Base-by-base conservation (phyloP, 305 asterid genomes). In the Fraxinus paxiana region DNA sequence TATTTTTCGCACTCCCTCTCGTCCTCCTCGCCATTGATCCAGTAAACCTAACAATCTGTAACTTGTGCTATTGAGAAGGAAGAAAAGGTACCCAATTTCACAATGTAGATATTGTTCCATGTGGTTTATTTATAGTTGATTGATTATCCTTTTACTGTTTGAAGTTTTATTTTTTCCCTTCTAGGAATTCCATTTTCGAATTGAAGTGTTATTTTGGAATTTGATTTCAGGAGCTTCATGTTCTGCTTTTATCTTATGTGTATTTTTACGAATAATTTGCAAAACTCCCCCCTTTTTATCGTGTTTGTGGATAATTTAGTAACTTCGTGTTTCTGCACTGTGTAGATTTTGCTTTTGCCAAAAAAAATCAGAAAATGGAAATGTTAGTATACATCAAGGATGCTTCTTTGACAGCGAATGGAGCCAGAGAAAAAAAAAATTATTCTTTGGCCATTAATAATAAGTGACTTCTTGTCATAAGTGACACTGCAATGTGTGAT, bases 381-480 rank as follows among this genome's bases (percentile, higher is more conserved):
- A 51, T 51, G 22, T 46, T n/a, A n/a, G 1, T 22, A 4, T 89
- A 92, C 98, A 83, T 95, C 97, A 73, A 97, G 97, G 75, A 95
- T 84, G 80, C 98, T 95, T 90, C 98, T 91, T 51, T 98, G 98
- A 76, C 56, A 95, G 84, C 94, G 98, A 86, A 95, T 92, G 85
- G 98, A 95, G 76, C 98, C 97, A 75, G 97, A 94, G 65, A 94
- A 81, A 31, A 95, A 85, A 54, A 94, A 30, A 30, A 28, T 90
- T 85, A 88, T 94, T 83, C 91, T 92, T 5, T 86, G 89, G 70
- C 99, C 97, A 90, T 92, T 85, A 83, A 95, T 91, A 78, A 90
- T 76, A 22, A 95, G 92, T 30, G 94, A 79, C 77, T 90, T 93
- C 17, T 79, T 85, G 67, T 95, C 97, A 86, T 92, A 91, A n/a